Conservation (phyloP, 169 alveolate species). For the Plasmodium gonderi region DNA sequence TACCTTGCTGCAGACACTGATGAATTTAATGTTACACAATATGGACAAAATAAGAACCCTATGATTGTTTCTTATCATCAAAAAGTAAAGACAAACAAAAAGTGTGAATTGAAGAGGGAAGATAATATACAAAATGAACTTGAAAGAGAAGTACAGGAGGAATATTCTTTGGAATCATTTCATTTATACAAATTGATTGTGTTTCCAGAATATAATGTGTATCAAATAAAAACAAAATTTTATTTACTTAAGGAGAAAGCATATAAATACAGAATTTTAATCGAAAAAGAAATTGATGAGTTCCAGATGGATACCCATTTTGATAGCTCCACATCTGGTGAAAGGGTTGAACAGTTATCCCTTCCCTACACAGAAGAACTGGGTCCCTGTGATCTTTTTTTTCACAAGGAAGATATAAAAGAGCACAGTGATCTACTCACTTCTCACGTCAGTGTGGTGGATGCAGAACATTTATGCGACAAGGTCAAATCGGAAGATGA, state of each 20-base stretch:
- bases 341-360: neutral
- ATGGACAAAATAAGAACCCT: neutral
- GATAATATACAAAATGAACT: neutral
- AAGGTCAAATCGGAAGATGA: too few species aligned
- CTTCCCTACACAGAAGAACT: too few species aligned
- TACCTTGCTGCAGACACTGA: neutral
- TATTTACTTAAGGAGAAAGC: slow-evolving; percentile 37
- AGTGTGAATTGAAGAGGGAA: neutral
- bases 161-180: neutral
- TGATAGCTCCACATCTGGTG: neutral
- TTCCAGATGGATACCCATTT: neutral
- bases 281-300: slow-evolving; percentile 31
- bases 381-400: too few species aligned
- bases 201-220: slow-evolving; percentile 32
- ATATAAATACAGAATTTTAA: slow-evolving; percentile 22
- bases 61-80: neutral
- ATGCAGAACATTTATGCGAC: too few species aligned
- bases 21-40: too few species aligned
- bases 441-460: too few species aligned
- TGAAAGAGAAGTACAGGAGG: neutral
- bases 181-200: slow-evolving; percentile 18
- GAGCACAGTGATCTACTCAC: too few species aligned
- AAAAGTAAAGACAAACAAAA: neutral
- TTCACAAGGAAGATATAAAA: too few species aligned
- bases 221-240: slow-evolving; percentile 45